Base-by-base conservation (phyloP, 2,329 filamentous ascomycete species). In the Biscogniauxia marginata region DNA sequence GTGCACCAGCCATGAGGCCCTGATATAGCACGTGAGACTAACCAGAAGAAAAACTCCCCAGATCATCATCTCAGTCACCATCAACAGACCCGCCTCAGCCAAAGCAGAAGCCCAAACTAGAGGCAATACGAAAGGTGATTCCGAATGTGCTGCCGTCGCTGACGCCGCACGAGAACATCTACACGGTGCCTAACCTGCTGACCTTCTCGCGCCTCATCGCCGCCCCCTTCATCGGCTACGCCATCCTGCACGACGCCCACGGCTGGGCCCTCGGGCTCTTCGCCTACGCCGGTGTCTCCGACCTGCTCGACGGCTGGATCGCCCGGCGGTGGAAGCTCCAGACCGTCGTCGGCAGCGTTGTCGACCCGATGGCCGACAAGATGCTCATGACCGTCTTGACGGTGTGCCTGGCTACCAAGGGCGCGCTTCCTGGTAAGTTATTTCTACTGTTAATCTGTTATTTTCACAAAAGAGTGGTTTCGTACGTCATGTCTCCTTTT, bases 311-410 rank as follows among this genome's bases (percentile, higher is more conserved):
- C 71, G 95, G 95, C 55, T 98, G 88, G 82, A 95, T 99, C 66
- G 95, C 95, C 22, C 85, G 95, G 44, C 84, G 82, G 58, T 98
- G 89, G 86, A 88, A 93, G 50, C 82, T 91, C 55, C 89, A 95
- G 73, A 98, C 95, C 0, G 93, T 99, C 1, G 91, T 98, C 8
- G 95, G 95, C 53, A 96, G 91, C 53, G 86, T 99, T 24, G 91
- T 99, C 60, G 93, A 96, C 68, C 95, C 95, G 5, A 95, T 97
- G 89, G 95, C 95, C 3, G 95, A 99, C 75, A 99, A 99, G 77
- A 84, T 86, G 7, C 82, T 99, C 62, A 98, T 99, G 95, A 97
- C 93, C 0, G 86, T 96, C 56, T 75, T 96, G 66, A 96, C 93
- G 0, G 87, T 93, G 11, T 92, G 90, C 62, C 76, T 98, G 46